Conservation (phyloP, 2,329 filamentous ascomycete genomes). For the Nemania sp. region DNA sequence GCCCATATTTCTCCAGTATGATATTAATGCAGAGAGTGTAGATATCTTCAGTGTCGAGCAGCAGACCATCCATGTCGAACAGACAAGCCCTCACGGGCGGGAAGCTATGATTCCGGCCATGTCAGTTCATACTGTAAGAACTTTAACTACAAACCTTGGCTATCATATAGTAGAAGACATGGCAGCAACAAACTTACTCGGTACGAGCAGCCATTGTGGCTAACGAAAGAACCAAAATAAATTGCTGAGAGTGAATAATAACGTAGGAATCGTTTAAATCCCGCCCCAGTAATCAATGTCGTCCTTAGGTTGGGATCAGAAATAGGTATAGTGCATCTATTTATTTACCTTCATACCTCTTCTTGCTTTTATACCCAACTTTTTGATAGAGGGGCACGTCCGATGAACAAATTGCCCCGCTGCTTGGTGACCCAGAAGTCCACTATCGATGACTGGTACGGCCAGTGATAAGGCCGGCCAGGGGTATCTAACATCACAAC, state of each 20-base stretch:
- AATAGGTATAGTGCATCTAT: too few relatives aligned
- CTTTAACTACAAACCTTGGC: not conserved
- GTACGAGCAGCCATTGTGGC: conserved; percentile 58
- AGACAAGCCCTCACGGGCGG: conserved; percentile 89
- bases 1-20: conserved; percentile 80
- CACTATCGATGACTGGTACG: conserved; percentile 15
- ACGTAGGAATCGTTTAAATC: not conserved
- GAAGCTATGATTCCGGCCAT: conserved; percentile 63
- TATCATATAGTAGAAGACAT: not conserved
- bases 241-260: not conserved
- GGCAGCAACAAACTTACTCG: conserved; percentile 54
- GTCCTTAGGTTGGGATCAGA: not conserved
- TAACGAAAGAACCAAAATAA: not conserved
- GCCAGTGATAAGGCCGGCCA: not conserved
- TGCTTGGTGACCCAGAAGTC: conserved; percentile 2
- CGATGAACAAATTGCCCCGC: conserved; percentile 5
- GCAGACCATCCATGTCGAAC: conserved; percentile 98
- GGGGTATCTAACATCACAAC: not conserved
- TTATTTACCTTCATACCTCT: conserved; percentile 4
- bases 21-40: conserved; percentile 88
- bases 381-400: conserved; percentile 25
- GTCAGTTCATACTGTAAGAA: conserved; percentile 31
- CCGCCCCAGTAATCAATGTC: not conserved
- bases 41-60: conserved; percentile 91
- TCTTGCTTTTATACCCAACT: not conserved